These are phyloP conservation scores for Sanghuangporus sanghuang DNA, from an alignment of 1,284 basidiomycete genomes.

Conservation along the genomic window DNA sequence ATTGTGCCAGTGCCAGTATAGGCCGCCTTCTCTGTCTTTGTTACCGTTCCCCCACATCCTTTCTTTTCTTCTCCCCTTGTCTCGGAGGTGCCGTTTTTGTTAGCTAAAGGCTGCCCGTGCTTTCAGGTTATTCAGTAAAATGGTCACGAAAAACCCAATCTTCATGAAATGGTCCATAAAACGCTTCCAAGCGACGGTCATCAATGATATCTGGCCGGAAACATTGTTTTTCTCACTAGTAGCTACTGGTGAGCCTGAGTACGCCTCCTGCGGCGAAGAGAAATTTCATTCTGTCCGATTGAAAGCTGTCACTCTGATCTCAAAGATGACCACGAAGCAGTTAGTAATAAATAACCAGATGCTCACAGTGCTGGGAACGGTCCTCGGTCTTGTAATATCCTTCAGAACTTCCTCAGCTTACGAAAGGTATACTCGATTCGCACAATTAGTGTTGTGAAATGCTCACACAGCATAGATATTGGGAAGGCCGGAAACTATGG, in stretches of 20 bases:
- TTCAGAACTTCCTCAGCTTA: constrained; percentile 50
- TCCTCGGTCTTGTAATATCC: constrained; percentile 36
- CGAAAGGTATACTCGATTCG: constrained; percentile 45
- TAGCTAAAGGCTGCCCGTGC: neutral
- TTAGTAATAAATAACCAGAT: constrained; percentile 40
- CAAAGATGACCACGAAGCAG: constrained; percentile 36
- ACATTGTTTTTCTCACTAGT: constrained; percentile 48
- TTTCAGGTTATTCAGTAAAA: constrained; percentile 5
- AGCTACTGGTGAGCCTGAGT: constrained; percentile 42
- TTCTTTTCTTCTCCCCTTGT: neutral
- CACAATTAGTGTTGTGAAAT: neutral
- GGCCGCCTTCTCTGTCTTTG: neutral
- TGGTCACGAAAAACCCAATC: constrained; percentile 28
- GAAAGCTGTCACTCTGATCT: constrained; percentile 51
- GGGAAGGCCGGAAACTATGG: constrained; percentile 61
- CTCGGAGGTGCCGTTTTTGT: neutral
- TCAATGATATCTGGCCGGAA: constrained; percentile 62
- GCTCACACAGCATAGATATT: constrained; percentile 36
- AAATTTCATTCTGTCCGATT: neutral
- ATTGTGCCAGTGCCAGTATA: neutral
- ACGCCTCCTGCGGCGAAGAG: neutral
- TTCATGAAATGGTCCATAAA: constrained; percentile 38
- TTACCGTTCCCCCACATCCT: neutral
- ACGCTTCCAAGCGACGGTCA: constrained; percentile 55
- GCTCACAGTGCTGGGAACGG: constrained; percentile 38